These are phyloP conservation scores for Penicillium turbatum DNA, from an alignment of 495 filamentous ascomycete genomes.

Conservation along the genomic window DNA sequence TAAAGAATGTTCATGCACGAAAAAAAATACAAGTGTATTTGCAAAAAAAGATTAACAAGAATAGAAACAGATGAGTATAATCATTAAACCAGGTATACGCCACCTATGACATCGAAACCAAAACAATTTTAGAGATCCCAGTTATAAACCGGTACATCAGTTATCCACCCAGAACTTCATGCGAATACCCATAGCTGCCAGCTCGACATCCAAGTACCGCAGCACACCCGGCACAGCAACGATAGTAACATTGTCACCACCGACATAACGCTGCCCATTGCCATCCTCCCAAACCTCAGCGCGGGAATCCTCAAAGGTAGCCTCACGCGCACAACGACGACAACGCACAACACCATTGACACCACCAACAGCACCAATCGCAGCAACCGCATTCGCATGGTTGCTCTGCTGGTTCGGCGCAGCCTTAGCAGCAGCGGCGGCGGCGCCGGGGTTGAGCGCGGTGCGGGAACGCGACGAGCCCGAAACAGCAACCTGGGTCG, in stretches of 20 bases:
- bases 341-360: conserved; percentile 74
- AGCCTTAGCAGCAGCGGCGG: conserved; percentile 32
- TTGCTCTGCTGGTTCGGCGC: conserved; percentile 28
- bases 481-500: conserved; percentile 66
- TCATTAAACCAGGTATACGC: conserved; percentile 19
- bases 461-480: conserved; percentile 28
- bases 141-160: conserved; percentile 15
- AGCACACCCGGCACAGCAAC: conserved; percentile 91
- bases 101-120: conserved; percentile 29
- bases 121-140: conserved; percentile 17
- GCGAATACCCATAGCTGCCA: conserved; percentile 88
- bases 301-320: conserved; percentile 56
- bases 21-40: conserved; percentile 15
- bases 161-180: conserved; percentile 80
- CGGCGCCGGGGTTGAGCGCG: conserved; percentile 28
- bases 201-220: conserved; percentile 88
- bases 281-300: conserved; percentile 91
- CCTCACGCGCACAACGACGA: conserved; percentile 71
- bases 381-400: conserved; percentile 10
- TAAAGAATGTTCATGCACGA: conserved; percentile 10
- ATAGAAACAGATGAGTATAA: conserved; percentile 16
- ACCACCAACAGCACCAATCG: conserved; percentile 28
- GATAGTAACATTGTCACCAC: conserved; percentile 83
- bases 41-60: conserved; percentile 14
- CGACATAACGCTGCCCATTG: conserved; percentile 70